Conservation (phyloP, 768 basidiomycete species). For the Nidularia pulvinata region DNA sequence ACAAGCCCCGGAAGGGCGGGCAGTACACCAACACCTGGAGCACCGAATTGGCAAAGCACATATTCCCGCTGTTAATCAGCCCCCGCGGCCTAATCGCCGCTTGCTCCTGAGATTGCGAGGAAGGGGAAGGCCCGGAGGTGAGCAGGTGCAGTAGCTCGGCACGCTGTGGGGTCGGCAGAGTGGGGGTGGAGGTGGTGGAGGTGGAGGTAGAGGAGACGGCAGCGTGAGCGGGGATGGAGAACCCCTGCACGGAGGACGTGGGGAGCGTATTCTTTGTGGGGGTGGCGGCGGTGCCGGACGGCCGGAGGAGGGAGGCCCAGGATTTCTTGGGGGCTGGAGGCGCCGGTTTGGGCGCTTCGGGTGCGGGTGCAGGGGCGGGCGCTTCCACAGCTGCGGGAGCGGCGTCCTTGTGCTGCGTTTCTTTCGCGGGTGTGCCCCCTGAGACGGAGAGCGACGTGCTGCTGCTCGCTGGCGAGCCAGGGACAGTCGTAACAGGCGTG, state of each 20-base stretch:
- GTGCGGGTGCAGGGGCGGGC: constrained; percentile 1
- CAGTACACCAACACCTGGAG: constrained; percentile 91
- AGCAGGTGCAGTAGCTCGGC: constrained; percentile 53
- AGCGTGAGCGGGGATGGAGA: constrained; percentile 63
- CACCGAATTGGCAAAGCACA: constrained; percentile 97
- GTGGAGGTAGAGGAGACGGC: constrained; percentile 8
- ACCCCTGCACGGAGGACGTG: constrained; percentile 69
- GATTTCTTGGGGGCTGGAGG: constrained; percentile 55
- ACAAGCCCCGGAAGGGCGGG: constrained; percentile 80
- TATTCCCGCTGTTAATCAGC: constrained; percentile 92
- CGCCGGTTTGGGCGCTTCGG: constrained; percentile 8
- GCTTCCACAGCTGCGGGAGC: constrained; percentile 21
- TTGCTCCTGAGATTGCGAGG: constrained; percentile 6
- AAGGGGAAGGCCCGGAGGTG: constrained; percentile 27
- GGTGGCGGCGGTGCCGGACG: constrained; percentile 30
- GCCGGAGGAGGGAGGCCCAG: constrained; percentile 73
- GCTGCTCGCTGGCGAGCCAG: constrained; percentile 59
- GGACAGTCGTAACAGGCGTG: constrained; percentile 45
- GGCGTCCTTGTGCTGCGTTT: constrained; percentile 3
- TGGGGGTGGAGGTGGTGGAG: constrained; percentile 16
- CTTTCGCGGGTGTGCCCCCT: constrained; percentile 41
- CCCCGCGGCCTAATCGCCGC: constrained; percentile 67
- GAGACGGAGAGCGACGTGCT: constrained; percentile 64
- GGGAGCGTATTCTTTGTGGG: constrained; percentile 53
- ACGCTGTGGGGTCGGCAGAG: constrained; percentile 30